Evolutionary conservation across 768 basidiomycete genomes (phyloP).

Genomic region (Mycena maculata): DNA sequence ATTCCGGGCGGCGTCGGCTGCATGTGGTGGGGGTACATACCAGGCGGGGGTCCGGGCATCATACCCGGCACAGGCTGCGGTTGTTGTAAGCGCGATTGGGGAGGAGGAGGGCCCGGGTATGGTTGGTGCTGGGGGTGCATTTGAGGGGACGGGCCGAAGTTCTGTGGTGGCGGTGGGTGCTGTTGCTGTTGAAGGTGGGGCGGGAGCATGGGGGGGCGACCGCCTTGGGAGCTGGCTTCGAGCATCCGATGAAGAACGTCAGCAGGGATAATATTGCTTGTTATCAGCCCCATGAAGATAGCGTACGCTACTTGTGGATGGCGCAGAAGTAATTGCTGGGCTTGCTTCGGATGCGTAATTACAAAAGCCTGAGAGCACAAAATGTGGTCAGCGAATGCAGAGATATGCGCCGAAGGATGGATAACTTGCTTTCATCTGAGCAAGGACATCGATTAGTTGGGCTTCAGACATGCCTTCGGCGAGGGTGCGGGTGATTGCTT

Average conservation of each 20-base stretch:
- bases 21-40: conserved; percentile 42
- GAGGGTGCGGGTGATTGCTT: conserved; percentile 87
- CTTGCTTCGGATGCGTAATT: conserved; percentile 91
- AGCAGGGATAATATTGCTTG: conserved; percentile 94
- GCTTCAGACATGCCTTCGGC: conserved; percentile 80
- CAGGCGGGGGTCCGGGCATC: conserved; percentile 41
- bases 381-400: conserved; percentile 19
- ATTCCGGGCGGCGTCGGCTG: conserved; percentile 33
- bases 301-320: conserved; percentile 97
- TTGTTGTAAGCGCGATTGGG: conserved; percentile 45
- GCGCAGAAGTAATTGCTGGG: conserved; percentile 77
- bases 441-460: conserved; percentile 92
- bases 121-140: conserved; percentile 40
- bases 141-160: conserved; percentile 51
- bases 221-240: conserved; percentile 48
- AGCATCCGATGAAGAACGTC: conserved; percentile 81
- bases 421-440: conserved; percentile 93
- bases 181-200: conserved; percentile 67
- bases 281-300: conserved; percentile 91
- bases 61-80: conserved; percentile 46
- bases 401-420: conserved; percentile 29
- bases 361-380: conserved; percentile 82
- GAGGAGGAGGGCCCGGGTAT: conserved; percentile 46
- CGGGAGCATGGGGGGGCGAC: conserved; percentile 38
- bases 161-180: conserved; percentile 62